Base-by-base conservation (phyloP, 495 filamentous ascomycete genomes). In the Hyaloscypha finlandica region DNA sequence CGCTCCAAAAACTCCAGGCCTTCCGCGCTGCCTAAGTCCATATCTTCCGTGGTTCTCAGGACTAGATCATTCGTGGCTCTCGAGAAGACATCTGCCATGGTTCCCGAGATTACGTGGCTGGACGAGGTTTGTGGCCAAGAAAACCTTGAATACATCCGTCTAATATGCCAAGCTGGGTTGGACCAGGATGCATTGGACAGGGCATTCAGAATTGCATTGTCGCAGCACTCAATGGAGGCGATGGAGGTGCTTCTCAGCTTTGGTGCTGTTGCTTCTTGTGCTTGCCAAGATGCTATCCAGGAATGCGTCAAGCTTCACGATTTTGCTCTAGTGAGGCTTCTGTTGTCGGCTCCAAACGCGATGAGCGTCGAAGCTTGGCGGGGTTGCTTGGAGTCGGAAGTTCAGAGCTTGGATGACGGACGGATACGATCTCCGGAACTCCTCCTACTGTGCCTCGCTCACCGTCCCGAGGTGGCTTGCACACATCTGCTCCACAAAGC, bases 241-340 rank as follows among this genome's bases (percentile, higher is more conserved):
- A 64, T 64, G 62, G 62, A 57, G 31, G 45, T 56, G n/a, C 62
- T 64, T 31, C 62, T 64, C 31, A 57, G 48, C 31, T 64, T 64
- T 37, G 62, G 62, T 57, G 62, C 62, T 4, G 22, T 57, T 57
- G 62, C 62, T 32, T 56, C 62, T 56, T 2, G 2, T 53, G 22
- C 20, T 4, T 64, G 62, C 51, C 62, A 35, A 57, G 48, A 55
- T 32, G 11, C 45, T 56, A 55, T 64, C n/a, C 62, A 42, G 57
- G 62, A 55, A 29, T 11, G 51, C 14, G 62, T 64, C 16, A 64
- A 57, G 37, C 62, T 64, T 64, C 45, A 56, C 39, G 62, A 64
- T 57, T 1, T 57, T 33, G n/a, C 45, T 57, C 48, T 64, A 8
- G 62, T 64, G 30, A 64, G 48, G 45, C 62, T 64, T 37, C 29